A percentile compares a stretch with the other conserved stretches of the same genome.
Evolutionary conservation across 805 yeast species (phyloP).

Genomic region (Naumovozyma castellii): DNA sequence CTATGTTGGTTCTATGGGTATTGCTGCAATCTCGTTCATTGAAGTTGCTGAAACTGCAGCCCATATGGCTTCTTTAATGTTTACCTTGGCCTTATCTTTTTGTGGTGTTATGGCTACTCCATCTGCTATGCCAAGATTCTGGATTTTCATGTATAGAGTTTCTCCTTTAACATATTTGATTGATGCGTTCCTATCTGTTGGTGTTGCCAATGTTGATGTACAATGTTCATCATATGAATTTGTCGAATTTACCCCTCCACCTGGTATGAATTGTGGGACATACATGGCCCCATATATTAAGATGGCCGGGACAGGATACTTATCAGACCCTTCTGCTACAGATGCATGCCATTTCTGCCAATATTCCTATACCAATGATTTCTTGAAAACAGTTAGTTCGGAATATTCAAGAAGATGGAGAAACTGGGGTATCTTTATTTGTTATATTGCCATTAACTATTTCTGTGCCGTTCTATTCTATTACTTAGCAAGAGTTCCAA

Average conservation of each 20-base stretch:
- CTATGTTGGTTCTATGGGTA: constrained; percentile 51
- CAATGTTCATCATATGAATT: constrained; percentile 42
- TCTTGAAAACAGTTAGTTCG: constrained; percentile 39
- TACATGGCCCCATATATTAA: constrained; percentile 36
- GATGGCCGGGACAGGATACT: constrained; percentile 37
- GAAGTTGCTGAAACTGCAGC: constrained; percentile 58
- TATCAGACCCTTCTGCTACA: constrained; percentile 41
- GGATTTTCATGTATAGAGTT: constrained; percentile 73
- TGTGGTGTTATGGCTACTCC: constrained; percentile 72
- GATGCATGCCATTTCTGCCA: constrained; percentile 51
- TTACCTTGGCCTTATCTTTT: constrained; percentile 57
- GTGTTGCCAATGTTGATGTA: constrained; percentile 43
- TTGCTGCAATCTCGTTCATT: constrained; percentile 47
- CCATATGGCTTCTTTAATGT: constrained; percentile 45
- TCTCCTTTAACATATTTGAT: constrained; percentile 65
- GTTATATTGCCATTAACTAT: constrained; percentile 40
- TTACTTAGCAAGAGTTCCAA: constrained; percentile 71
- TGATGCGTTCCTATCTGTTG: constrained; percentile 44
- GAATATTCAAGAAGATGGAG: constrained; percentile 41
- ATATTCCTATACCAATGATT: constrained; percentile 46
- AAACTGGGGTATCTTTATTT: constrained; percentile 49
- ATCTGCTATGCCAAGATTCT: constrained; percentile 56
- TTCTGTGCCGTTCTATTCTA: constrained; percentile 37
- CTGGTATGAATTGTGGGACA: constrained; percentile 48
- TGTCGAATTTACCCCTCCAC: constrained; percentile 42